A percentile compares a stretch with the other conserved stretches of the same genome.
phyloP scores from a whole-genome alignment of 2,329 filamentous ascomycete genomes.

The Trichoderma endophyticum region DNA sequence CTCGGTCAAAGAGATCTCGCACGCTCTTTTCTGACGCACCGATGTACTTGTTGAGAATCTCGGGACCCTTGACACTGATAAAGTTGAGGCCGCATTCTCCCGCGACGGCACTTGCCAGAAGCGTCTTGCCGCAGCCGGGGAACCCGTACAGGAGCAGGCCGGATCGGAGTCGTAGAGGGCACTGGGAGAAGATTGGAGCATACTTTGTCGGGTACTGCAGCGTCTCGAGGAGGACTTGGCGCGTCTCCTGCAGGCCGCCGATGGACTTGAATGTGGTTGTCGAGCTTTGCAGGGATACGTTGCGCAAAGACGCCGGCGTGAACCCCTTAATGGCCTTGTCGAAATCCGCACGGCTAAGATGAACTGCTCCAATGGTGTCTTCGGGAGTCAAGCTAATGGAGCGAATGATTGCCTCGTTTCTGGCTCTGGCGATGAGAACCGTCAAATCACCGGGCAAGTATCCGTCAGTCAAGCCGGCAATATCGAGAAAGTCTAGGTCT shows the following conservation, averaged over 20 bases:
- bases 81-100: slow-evolving; percentile 98
- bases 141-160: slow-evolving; percentile 92
- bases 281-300: slow-evolving; percentile 89
- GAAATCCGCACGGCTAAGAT: slow-evolving; percentile 73
- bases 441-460: slow-evolving; percentile 96
- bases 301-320: slow-evolving; percentile 89
- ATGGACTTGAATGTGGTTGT: slow-evolving; percentile 92
- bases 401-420: slow-evolving; percentile 89
- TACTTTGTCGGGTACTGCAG: slow-evolving; percentile 97
- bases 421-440: slow-evolving; percentile 78
- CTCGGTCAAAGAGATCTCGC: slow-evolving; percentile 89
- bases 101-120: slow-evolving; percentile 93
- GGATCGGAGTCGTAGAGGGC: slow-evolving; percentile 88
- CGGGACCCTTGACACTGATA: slow-evolving; percentile 95
- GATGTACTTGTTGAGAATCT: slow-evolving; percentile 99
- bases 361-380: slow-evolving; percentile 50
- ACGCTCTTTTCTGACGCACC: slow-evolving; percentile 96
- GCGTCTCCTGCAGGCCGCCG: slow-evolving; percentile 80
- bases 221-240: slow-evolving; percentile 89
- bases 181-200: slow-evolving; percentile 94
- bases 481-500: slow-evolving; percentile 83
- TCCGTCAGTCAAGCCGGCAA: slow-evolving; percentile 91
- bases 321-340: slow-evolving; percentile 83
- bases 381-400: slow-evolving; percentile 58
- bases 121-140: slow-evolving; percentile 93